phyloP scores from a whole-genome alignment of 345 rosid genomes.

The Hypericum androsaemum region DNA sequence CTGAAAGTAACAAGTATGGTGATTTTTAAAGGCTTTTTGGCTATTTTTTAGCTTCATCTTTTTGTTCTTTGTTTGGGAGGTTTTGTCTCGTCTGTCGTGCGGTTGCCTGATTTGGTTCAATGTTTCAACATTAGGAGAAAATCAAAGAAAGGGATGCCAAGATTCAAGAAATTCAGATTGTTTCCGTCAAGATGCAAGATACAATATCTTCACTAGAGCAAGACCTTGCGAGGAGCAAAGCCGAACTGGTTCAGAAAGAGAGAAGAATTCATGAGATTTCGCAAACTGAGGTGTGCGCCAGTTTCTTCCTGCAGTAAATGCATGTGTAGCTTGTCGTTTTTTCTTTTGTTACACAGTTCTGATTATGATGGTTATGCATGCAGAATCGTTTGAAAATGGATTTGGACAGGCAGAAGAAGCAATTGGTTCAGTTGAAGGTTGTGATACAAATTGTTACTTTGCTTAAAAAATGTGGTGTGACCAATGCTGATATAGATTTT shows the following conservation, averaged over 20 bases:
- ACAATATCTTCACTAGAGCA: slow-evolving; percentile 52
- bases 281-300: slow-evolving; percentile 51
- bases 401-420: slow-evolving; percentile 47
- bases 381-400: slow-evolving; percentile 47
- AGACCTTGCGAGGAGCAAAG: slow-evolving; percentile 52
- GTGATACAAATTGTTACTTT: neutral
- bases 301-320: neutral
- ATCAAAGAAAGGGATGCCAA: slow-evolving; percentile 55
- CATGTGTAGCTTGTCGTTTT: neutral
- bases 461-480: neutral
- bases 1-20: no score
- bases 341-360: neutral
- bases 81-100: no score
- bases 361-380: slow-evolving; percentile 4
- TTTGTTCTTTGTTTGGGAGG: no score
- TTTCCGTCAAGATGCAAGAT: slow-evolving; percentile 45
- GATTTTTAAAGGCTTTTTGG: no score
- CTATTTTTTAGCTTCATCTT: no score
- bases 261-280: slow-evolving; percentile 45
- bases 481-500: neutral
- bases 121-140: slow-evolving; percentile 35
- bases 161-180: slow-evolving; percentile 41
- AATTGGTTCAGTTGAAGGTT: slow-evolving; percentile 41
- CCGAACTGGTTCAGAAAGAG: slow-evolving; percentile 55
- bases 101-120: no score